Base-by-base conservation (phyloP, 805 yeast species). In the Zygosaccharomyces siamensis region DNA sequence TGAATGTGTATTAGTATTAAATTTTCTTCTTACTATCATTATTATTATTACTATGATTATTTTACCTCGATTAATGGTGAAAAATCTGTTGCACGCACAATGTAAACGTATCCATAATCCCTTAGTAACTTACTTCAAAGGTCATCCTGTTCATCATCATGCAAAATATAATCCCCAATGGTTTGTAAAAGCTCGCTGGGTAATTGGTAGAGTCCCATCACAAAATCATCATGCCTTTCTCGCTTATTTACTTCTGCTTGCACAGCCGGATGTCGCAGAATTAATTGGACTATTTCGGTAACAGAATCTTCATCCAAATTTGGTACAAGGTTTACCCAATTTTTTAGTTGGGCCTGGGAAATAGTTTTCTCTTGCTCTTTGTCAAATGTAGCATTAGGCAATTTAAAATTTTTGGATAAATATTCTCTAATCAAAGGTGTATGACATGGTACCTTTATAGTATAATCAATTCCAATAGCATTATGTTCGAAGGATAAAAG, bases 401-500 rank as follows among this genome's bases (percentile, higher is more conserved):
- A 83, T 7, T 85, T 74, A 1, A 96, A 97, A 31, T 85, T 74
- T 61, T 84, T 90, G 4, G 78, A 72, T 51, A 92, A 77, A 52
- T 81, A 72, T 60, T 79, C 77, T 56, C 81, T 78, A 54, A 92
- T 72, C 41, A 74, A 78, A 16, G 85, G 86, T 62, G 83, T 83
- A 62, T 75, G 80, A 28, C 83, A 74, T 39, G 96, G 96, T 52
- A 89, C 79, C 32, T 77, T 72, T 49, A 92, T 75, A 18, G 74
- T 74, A 61, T 89, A 95, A 65, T 88, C 96, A 47, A 78, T 77
- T 27, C 76, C 79, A 67, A 89, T 89, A 54, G 80, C 81, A 62
- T 83, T 83, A 61, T 82, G 79, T 49, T 77, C 71, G 68, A 93
- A 93, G 63, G 86, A 83, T 61, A 93, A 77, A 66, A 92, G 97